Percentiles rank a stretch among this genome's conserved stretches.
Conservation (phyloP, 176 grass and related monocot species). For the Aegilops tauschii region DNA sequence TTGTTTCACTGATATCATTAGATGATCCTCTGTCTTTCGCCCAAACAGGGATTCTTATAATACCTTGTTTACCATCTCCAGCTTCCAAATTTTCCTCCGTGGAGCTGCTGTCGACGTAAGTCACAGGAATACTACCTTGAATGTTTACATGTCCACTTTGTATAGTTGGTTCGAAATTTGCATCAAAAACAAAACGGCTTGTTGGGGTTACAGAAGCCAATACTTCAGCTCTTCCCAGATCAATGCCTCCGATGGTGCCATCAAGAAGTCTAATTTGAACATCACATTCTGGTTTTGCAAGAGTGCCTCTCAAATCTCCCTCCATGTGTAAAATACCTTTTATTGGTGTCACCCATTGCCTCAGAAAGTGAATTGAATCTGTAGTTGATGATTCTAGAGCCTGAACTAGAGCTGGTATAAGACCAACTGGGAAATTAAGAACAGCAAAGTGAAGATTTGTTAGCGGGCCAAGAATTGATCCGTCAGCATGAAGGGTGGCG, state of each 20-base stretch:
- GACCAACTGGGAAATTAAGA: slow-evolving; percentile 90
- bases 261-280: slow-evolving; percentile 95
- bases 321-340: slow-evolving; percentile 99
- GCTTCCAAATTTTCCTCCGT: slow-evolving; percentile 63
- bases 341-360: slow-evolving; percentile 93
- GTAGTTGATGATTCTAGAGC: slow-evolving; percentile 90
- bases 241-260: slow-evolving; percentile 86
- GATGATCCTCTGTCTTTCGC: slow-evolving; percentile 61
- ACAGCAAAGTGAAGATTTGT: slow-evolving; percentile 99
- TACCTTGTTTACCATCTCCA: slow-evolving; percentile 52
- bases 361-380: slow-evolving; percentile 85
- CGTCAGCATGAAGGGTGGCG: slow-evolving; percentile 96
- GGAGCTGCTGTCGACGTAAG: slow-evolving; percentile 70
- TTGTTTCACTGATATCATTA: slow-evolving; percentile 76
- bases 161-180: slow-evolving; percentile 83
- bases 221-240: slow-evolving; percentile 88
- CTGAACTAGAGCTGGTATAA: slow-evolving; percentile 91
- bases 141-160: slow-evolving; percentile 97
- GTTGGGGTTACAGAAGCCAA: slow-evolving; percentile 87
- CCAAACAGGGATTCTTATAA: slow-evolving; percentile 91
- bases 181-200: slow-evolving; percentile 89
- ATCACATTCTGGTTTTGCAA: slow-evolving; percentile 94
- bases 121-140: slow-evolving; percentile 90
- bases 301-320: slow-evolving; percentile 91
- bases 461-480: slow-evolving; percentile 82